Percentiles rank a stretch among this genome's conserved stretches.
Evolutionary conservation across 257 asterid species (phyloP).

Genomic region (Nicotiana otophora): DNA sequence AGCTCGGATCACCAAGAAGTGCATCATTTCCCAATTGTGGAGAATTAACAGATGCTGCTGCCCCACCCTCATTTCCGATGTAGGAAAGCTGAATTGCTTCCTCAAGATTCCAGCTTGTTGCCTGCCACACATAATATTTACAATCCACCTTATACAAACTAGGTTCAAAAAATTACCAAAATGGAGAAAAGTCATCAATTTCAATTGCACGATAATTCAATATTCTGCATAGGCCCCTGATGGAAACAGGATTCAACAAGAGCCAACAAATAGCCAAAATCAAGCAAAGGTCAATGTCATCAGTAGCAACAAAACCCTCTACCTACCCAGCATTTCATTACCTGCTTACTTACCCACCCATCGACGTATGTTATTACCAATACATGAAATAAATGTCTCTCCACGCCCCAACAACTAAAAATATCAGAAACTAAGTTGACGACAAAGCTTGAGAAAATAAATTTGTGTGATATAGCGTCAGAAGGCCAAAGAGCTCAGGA

Average conservation of each 20-base stretch:
- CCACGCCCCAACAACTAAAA: not conserved
- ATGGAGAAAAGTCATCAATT: not conserved
- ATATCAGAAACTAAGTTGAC: not conserved
- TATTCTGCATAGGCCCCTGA: not conserved
- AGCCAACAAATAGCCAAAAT: not conserved
- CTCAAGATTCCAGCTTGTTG: constrained; percentile 95
- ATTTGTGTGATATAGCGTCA: not conserved
- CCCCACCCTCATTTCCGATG: constrained; percentile 69
- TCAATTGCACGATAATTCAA: not conserved
- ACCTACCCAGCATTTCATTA: not conserved
- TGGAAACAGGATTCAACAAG: constrained; percentile 1
- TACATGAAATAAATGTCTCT: not conserved
- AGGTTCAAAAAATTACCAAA: not conserved
- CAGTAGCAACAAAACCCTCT: not conserved
- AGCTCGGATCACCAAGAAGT: constrained; percentile 36
- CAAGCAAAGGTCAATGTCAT: not conserved
- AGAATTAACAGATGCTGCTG: constrained; percentile 29
- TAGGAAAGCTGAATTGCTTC: constrained; percentile 96
- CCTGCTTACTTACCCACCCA: not conserved
- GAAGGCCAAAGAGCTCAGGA: not conserved
- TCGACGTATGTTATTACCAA: not conserved
- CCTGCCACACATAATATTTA: constrained; percentile 38
- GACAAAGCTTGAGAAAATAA: not conserved
- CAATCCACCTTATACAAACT: not conserved
- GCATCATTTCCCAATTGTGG: constrained; percentile 40